A percentile compares a stretch with the other conserved stretches of the same genome.
Evolutionary conservation across 345 rosid genomes (phyloP).

Genomic region (Bretschneidera sinensis): DNA sequence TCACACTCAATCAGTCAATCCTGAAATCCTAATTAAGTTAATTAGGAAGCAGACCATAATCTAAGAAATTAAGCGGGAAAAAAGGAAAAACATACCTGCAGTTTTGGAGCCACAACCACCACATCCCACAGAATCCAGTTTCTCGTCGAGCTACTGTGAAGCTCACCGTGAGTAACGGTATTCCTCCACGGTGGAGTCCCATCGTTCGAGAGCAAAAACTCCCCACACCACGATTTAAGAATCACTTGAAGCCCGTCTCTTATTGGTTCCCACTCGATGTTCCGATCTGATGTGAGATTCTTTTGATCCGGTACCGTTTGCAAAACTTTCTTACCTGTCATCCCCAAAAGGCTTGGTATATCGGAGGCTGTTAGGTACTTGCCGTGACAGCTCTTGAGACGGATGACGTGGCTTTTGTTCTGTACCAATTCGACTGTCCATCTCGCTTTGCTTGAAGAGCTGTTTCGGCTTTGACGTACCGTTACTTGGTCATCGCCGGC

Average conservation of each 20-base stretch:
- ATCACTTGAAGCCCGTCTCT: constrained; percentile 67
- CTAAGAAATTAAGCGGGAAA: too few species aligned
- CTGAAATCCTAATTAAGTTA: too few species aligned
- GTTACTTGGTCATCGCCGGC: constrained; percentile 67
- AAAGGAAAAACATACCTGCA: too few species aligned
- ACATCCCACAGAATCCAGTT: constrained; percentile 87
- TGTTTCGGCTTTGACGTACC: constrained; percentile 72
- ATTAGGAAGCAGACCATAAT: too few species aligned
- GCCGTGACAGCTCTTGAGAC: constrained; percentile 56
- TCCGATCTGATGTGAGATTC: constrained; percentile 42
- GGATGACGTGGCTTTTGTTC: constrained; percentile 34
- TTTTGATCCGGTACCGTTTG: constrained; percentile 45
- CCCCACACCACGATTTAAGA: constrained; percentile 66
- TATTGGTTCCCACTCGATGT: constrained; percentile 72
- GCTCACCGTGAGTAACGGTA: constrained; percentile 81
- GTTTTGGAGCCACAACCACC: too few species aligned
- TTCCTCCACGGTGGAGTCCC: constrained; percentile 94
- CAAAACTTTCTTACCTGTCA: constrained; percentile 70
- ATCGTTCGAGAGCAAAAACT: constrained; percentile 69
- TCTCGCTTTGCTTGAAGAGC: constrained; percentile 36
- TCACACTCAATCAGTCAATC: too few species aligned
- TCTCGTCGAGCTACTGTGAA: constrained; percentile 46
- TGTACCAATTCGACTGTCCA: constrained; percentile 74
- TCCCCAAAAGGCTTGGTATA: constrained; percentile 65
- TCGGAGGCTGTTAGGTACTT: constrained; percentile 74